Evolutionary conservation across 441 rosid species (phyloP), one percentile per base, ranked within the genome.

Genomic region (Pelargonium australe): DNA sequence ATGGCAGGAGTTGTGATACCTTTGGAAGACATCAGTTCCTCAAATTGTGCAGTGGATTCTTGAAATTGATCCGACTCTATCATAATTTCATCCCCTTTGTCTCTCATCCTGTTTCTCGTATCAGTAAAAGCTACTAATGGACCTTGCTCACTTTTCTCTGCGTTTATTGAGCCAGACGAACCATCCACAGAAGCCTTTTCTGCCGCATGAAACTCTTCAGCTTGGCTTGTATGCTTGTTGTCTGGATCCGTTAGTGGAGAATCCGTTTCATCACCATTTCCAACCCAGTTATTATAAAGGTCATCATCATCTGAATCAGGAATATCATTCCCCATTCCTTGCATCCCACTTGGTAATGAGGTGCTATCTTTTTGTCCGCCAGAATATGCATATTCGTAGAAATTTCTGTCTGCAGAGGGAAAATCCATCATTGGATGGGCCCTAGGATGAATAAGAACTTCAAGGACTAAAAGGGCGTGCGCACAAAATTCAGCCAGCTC

Each of bases 381-480:
- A 13, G 79, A 67, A 23, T 68, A 78, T 31, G 65, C 25, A 64
- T 63, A 78, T 70, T 70, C 75, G 17, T 53, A 49, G 57, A 80
- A 70, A 67, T 66, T 55, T 1, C 12, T 45, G 60, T 40, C 47
- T 17, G 67, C 57, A 9, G 91, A 47, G 3, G 80, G 77, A 31
- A 77, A 78, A 77, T 82, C 82, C 20, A 76, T 80, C 55, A 85
- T 65, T 4, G 96, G 90, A 71, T 85, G 88, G 49, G 80, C 86
- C 76, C 97, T 80, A 1, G 97, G 97, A 81, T 90, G 98, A 65
- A 92, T 84, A 71, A 92, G 85, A 69, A 85, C 90, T 82, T 89
- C 99, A 81, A 90, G 80, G 63, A 87, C 80, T 72, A 85, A 75
- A 70, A 92, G 80, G 40, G 99, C 96, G 51, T 80, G 73, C 23